Evolutionary conservation across 176 grass and related monocot genomes (phyloP).

Genomic region (Neostapfia colusana): DNA sequence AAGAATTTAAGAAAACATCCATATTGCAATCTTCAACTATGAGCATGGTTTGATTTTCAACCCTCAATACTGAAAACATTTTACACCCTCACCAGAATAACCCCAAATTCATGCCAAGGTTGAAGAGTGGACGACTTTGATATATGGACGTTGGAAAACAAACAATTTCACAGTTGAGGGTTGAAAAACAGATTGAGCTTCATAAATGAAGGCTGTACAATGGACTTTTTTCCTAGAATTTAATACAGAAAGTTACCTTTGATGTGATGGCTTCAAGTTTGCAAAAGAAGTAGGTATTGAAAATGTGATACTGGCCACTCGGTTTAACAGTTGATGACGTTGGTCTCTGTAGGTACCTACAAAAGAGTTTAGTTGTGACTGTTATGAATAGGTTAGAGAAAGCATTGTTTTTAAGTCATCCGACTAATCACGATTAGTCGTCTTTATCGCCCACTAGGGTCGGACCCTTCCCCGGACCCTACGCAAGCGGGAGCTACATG

Average conservation of each 20-base stretch:
- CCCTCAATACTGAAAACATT: neutral
- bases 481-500: no score
- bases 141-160: neutral
- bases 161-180: neutral
- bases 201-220: neutral
- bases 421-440: no score
- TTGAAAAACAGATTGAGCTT: neutral
- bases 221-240: neutral
- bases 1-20: neutral
- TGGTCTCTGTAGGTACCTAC: slow-evolving; percentile 66
- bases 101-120: neutral
- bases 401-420: no score
- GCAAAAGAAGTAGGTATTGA: slow-evolving; percentile 88
- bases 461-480: no score
- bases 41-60: neutral
- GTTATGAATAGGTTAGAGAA: neutral
- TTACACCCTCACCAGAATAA: neutral
- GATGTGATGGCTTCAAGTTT: slow-evolving; percentile 61
- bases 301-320: slow-evolving; percentile 64
- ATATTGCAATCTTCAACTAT: neutral
- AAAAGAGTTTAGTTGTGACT: slow-evolving; percentile 38
- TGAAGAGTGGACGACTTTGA: no score
- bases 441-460: no score
- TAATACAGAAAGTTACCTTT: slow-evolving; percentile 57
- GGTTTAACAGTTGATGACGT: slow-evolving; percentile 42